phyloP scores from a whole-genome alignment of 2,329 filamentous ascomycete genomes.

The Monilinia laxa region DNA sequence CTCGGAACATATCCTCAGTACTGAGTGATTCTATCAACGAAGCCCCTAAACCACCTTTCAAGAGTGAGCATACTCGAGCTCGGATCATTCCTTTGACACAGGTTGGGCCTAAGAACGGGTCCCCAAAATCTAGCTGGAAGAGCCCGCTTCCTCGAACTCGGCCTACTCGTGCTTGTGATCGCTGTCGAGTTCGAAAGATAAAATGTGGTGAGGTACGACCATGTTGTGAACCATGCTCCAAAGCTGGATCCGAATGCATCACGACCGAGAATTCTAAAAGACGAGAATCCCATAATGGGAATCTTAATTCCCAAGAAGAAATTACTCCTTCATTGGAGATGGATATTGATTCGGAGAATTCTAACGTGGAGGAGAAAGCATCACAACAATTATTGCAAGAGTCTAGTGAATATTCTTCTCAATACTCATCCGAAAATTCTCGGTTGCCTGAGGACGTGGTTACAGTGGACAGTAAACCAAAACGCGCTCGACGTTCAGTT shows the following conservation, averaged over 20 bases:
- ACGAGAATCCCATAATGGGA: not conserved
- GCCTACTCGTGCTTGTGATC: not conserved
- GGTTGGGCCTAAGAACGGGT: not conserved
- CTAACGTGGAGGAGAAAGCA: constrained; percentile 12
- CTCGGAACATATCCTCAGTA: not conserved
- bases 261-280: not conserved
- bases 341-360: constrained; percentile 16
- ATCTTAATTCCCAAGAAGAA: not conserved
- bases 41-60: not conserved
- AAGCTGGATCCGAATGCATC: constrained; percentile 3
- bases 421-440: constrained; percentile 19
- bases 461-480: not conserved
- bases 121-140: not conserved
- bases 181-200: constrained; percentile 3
- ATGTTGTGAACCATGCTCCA: constrained; percentile 13
- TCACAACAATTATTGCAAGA: constrained; percentile 22
- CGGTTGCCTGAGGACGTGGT: constrained; percentile 8
- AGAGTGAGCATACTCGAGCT: not conserved
- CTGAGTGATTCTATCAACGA: not conserved
- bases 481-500: constrained; percentile 8
- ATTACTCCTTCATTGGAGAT: not conserved
- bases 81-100: not conserved
- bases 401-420: constrained; percentile 21
- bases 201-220: constrained; percentile 9
- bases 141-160: not conserved